Evolutionary conservation across 1,284 basidiomycete genomes (phyloP).

Genomic region (Spongiforma sp.): DNA sequence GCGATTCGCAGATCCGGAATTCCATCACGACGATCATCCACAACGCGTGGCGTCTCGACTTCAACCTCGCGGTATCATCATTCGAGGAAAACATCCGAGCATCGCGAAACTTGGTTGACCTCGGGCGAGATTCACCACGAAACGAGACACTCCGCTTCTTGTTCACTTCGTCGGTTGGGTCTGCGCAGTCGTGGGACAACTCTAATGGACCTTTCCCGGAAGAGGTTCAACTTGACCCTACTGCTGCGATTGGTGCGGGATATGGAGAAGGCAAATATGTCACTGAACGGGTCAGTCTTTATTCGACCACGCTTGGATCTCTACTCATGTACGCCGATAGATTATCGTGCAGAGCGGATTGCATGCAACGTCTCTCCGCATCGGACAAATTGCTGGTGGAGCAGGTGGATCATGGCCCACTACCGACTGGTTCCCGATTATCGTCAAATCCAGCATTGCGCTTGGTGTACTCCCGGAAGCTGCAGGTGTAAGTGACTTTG

Average conservation of each 20-base stretch:
- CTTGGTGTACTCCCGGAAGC: too few relatives aligned
- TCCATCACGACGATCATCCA: too few relatives aligned
- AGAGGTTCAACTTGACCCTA: conserved; percentile 22
- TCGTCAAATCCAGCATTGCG: not conserved
- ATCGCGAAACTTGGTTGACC: conserved; percentile 42
- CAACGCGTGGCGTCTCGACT: conserved; percentile 51
- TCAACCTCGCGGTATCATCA: conserved; percentile 44
- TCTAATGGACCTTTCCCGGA: conserved; percentile 34
- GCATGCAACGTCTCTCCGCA: not conserved
- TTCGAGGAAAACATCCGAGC: conserved; percentile 44
- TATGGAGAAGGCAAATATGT: conserved; percentile 29
- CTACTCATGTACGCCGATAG: not conserved
- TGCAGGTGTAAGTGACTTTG: too few relatives aligned
- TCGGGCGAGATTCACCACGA: conserved; percentile 28
- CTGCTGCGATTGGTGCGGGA: conserved; percentile 25
- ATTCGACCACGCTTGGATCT: not conserved
- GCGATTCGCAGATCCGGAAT: not conserved
- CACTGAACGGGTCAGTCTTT: not conserved
- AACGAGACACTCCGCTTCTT: conserved; percentile 25
- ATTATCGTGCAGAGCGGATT: not conserved
- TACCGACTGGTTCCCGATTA: not conserved
- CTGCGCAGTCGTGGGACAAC: conserved; percentile 29
- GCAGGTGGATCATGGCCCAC: not conserved
- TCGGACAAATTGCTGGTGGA: not conserved
- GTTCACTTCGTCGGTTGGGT: conserved; percentile 38